Base-by-base conservation (phyloP, 2,329 filamentous ascomycete genomes). In the Thelonectria rubi region DNA sequence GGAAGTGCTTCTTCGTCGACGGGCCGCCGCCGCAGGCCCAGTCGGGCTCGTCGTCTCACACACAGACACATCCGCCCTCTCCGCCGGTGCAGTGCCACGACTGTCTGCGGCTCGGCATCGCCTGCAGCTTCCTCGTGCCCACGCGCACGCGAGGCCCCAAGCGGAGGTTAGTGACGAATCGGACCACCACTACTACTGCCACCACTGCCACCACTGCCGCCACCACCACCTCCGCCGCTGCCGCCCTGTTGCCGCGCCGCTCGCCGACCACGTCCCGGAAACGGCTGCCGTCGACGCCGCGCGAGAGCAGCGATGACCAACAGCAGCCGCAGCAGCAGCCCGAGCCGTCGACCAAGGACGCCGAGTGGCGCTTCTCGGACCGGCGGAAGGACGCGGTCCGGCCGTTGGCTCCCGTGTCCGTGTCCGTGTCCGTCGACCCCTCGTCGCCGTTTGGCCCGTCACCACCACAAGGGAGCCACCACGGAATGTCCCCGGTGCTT, bases 141-240 rank as follows among this genome's bases (percentile, higher is more conserved):
- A 71, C 69, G 5, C 58, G 69, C 17, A 62, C 67, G 12, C 58
- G 69, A 10, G 69, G 69, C 1, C 69, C 69, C 6, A 71, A 70
- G 59, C 64, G 65, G 47, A 62, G 67, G 66, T 69, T 54, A 37
- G 55, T 58, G 17, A 45, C 40, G 8, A 26, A 20, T 46, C 30
- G 20, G 26, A 34, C 17, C 26, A 30, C 24, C 46, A 24, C 54
- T 37, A 50, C 26, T 37, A n/a, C 10, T n/a, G 32, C 11, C 45
- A 21, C 37, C 30, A 21, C 5, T 5, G 12, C 12, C 45, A 32
- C 40, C 24, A 34, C 17, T 9, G 17, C 6, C 30, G 3, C 21
- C 37, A 43, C 54, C 54, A 49, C 26, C 45, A 20, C 10, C 20
- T 30, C 10, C 45, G 15, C 37, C 26, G n/a, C 3, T 3, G 11